Conservation (phyloP, 768 basidiomycete species). For the Floccularia luteovirens region DNA sequence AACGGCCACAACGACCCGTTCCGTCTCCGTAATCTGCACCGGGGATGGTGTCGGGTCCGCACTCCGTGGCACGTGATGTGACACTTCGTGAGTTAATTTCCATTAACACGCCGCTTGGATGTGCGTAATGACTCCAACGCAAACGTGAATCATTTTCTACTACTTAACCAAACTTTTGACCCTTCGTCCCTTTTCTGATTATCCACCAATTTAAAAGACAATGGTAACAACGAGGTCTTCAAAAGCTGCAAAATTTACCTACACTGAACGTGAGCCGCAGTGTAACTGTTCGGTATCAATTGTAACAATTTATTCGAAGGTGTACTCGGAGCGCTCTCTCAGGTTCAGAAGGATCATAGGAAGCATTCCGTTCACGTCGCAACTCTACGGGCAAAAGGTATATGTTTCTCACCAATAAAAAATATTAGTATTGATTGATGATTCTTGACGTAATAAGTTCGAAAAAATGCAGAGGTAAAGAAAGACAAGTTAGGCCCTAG, state of each 20-base stretch:
- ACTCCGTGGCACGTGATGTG: too few relatives aligned
- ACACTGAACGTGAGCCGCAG: constrained; percentile 14
- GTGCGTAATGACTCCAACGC: too few relatives aligned
- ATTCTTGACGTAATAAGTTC: constrained; percentile 21
- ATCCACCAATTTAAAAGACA: neutral
- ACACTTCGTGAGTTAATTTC: too few relatives aligned
- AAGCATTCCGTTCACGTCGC: constrained; percentile 37
- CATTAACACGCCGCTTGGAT: too few relatives aligned
- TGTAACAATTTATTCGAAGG: constrained; percentile 17
- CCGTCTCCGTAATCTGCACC: too few relatives aligned
- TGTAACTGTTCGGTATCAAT: neutral
- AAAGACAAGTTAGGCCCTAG: constrained; percentile 39
- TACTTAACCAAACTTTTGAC: neutral
- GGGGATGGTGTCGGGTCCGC: too few relatives aligned
- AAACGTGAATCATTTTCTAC: too few relatives aligned
- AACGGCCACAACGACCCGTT: too few relatives aligned
- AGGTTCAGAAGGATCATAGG: constrained; percentile 35
- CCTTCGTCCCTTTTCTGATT: neutral
- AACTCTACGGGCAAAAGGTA: constrained; percentile 38
- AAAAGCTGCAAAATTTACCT: constrained; percentile 12
- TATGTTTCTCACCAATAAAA: neutral
- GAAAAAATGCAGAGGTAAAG: constrained; percentile 32
- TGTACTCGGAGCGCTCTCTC: constrained; percentile 36
- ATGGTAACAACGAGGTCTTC: constrained; percentile 10
- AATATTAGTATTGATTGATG: neutral